Conservation (phyloP, 164 flowering plant genomes). For the Paratinospora sagittata region DNA sequence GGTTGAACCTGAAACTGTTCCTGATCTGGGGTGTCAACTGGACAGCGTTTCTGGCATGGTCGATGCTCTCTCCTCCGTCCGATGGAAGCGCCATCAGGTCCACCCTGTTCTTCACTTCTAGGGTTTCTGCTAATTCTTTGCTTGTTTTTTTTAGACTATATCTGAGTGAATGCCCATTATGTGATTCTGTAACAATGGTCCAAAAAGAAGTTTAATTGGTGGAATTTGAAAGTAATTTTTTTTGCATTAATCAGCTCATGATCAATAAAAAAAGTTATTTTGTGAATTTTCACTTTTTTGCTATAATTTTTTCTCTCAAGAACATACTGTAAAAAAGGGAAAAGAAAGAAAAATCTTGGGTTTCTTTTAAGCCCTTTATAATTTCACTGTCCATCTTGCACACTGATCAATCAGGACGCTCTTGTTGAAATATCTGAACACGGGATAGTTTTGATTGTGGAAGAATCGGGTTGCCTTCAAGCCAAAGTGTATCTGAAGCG, state of each 20-base stretch:
- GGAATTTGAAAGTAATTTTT: too few relatives aligned
- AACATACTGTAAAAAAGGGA: too few relatives aligned
- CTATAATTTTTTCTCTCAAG: too few relatives aligned
- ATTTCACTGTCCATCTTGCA: neutral
- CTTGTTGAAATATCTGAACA: slow-evolving; percentile 83
- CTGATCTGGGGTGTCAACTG: slow-evolving; percentile 71
- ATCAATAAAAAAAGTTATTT: too few relatives aligned
- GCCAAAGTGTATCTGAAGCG: slow-evolving; percentile 94
- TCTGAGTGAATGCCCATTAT: too few relatives aligned
- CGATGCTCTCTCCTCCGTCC: slow-evolving; percentile 81
- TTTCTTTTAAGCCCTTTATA: neutral
- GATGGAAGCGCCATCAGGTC: slow-evolving; percentile 94
- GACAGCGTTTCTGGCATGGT: slow-evolving; percentile 90
- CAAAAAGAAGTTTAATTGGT: too few relatives aligned
- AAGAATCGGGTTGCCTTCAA: slow-evolving; percentile 85
- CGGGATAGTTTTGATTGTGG: slow-evolving; percentile 79
- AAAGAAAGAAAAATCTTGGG: slow-evolving; percentile 8
- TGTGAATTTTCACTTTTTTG: too few relatives aligned
- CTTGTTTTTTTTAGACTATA: too few relatives aligned
- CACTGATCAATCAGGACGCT: slow-evolving; percentile 51
- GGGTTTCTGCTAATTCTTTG: neutral
- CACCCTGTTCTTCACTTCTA: too few relatives aligned
- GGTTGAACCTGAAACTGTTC: slow-evolving; percentile 36
- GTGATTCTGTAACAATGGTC: too few relatives aligned
- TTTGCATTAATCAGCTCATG: too few relatives aligned